A percentile compares a stretch with the other conserved stretches of the same genome.
Conservation (phyloP, 2,329 filamentous ascomycete genomes). For the Monosporascus sp. region DNA sequence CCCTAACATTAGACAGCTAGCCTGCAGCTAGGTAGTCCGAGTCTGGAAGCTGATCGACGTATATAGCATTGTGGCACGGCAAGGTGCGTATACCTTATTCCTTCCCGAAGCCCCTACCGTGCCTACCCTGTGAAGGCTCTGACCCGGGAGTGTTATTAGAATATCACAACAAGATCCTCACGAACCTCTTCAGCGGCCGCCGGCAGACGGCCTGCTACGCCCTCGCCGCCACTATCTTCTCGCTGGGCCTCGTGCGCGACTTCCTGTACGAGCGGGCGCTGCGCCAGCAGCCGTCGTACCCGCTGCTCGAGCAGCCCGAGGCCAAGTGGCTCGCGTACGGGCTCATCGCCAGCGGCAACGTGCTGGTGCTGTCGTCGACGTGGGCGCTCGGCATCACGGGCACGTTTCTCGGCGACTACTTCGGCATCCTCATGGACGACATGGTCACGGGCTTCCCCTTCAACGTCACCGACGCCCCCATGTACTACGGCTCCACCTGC, state of each 20-base stretch:
- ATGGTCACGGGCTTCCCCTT: constrained; percentile 96
- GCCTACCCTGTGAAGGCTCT: constrained; percentile 3
- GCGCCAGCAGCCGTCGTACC: constrained; percentile 67
- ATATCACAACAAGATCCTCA: constrained; percentile 85
- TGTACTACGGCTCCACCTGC: constrained; percentile 94
- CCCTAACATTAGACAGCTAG: not conserved
- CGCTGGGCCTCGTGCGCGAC: constrained; percentile 83
- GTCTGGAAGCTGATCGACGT: constrained; percentile 27
- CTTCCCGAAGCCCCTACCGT: constrained; percentile 10
- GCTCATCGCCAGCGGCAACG: constrained; percentile 71
- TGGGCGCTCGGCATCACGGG: constrained; percentile 90
- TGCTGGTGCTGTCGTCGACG: constrained; percentile 83
- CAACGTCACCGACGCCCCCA: constrained; percentile 82
- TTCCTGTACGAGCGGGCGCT: constrained; percentile 81
- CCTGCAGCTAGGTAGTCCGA: no score
- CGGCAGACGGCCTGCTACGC: constrained; percentile 79
- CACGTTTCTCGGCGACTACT: constrained; percentile 97
- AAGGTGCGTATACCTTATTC: constrained; percentile 49
- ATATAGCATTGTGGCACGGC: constrained; percentile 70
- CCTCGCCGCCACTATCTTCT: constrained; percentile 86
- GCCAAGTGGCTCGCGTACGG: constrained; percentile 61
- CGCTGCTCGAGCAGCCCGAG: constrained; percentile 57
- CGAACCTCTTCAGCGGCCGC: constrained; percentile 76
- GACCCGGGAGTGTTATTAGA: constrained; percentile 44
- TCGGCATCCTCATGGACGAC: constrained; percentile 93